Evolutionary conservation across 1,284 basidiomycete species (phyloP).

Genomic region (Irpex sp.): DNA sequence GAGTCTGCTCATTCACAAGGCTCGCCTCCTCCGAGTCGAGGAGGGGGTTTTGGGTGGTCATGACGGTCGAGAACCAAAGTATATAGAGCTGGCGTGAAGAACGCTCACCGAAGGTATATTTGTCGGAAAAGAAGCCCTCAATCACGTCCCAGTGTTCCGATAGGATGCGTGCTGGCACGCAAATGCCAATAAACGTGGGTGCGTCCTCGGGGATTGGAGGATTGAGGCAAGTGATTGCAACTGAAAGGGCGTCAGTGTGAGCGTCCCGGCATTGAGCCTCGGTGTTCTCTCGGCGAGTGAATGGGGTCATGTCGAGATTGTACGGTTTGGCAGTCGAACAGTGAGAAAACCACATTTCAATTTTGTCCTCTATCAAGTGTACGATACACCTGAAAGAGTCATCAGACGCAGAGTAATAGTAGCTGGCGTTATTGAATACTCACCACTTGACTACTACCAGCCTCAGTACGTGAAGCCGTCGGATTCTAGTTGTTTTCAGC

Average conservation of each 20-base stretch:
- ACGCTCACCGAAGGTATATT: slow-evolving; percentile 14
- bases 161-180: not conserved
- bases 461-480: not conserved
- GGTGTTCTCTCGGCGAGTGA: not conserved
- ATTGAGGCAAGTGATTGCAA: not conserved
- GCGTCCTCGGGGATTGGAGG: not conserved
- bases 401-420: too few species aligned
- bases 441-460: not conserved
- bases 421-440: not conserved
- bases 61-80: not conserved
- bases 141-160: not conserved
- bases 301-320: not conserved
- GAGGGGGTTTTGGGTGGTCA: not conserved
- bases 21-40: not conserved
- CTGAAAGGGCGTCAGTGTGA: not conserved
- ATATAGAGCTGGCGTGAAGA: slow-evolving; percentile 34
- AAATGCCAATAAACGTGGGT: not conserved
- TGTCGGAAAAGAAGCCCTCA: not conserved
- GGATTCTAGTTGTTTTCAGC: slow-evolving; percentile 15
- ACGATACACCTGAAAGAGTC: too few species aligned
- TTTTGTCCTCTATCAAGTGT: too few species aligned
- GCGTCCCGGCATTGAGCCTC: not conserved
- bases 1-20: not conserved
- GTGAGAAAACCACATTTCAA: too few species aligned
- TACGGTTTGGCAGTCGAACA: not conserved